Evolutionary conservation across 2,329 filamentous ascomycete species (phyloP).

Genomic region (Pyricularia sp.): DNA sequence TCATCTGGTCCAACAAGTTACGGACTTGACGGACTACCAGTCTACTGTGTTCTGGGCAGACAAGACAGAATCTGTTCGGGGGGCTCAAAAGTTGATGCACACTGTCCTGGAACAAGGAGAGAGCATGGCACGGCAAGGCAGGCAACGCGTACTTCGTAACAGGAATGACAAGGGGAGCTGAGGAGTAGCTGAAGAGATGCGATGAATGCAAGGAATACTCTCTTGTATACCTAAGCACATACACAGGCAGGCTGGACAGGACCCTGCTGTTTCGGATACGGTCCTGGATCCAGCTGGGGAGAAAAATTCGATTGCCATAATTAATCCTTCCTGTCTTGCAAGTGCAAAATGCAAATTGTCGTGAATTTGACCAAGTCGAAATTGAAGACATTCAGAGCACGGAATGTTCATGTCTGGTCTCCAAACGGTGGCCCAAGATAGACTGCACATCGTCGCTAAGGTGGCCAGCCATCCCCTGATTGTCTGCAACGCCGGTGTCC

Average conservation of each 20-base stretch:
- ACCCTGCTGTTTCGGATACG: not conserved
- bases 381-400: not conserved
- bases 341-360: not conserved
- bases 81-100: not conserved
- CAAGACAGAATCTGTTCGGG: not conserved
- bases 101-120: not conserved
- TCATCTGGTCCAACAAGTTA: not conserved
- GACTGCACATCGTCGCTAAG: not conserved
- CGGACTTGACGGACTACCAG: no score
- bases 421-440: not conserved
- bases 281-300: not conserved
- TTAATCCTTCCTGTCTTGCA: no score
- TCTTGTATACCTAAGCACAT: no score
- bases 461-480: not conserved
- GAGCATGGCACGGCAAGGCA: not conserved
- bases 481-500: not conserved
- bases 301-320: not conserved
- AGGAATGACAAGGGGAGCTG: not conserved
- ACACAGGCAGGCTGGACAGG: not conserved
- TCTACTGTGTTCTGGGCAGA: not conserved
- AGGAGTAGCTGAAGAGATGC: not conserved
- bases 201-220: not conserved
- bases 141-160: not conserved
- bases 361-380: not conserved
- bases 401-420: not conserved